Evolutionary conservation across 2,329 filamentous ascomycete genomes (phyloP).

Genomic region (Phialophora macrospora): DNA sequence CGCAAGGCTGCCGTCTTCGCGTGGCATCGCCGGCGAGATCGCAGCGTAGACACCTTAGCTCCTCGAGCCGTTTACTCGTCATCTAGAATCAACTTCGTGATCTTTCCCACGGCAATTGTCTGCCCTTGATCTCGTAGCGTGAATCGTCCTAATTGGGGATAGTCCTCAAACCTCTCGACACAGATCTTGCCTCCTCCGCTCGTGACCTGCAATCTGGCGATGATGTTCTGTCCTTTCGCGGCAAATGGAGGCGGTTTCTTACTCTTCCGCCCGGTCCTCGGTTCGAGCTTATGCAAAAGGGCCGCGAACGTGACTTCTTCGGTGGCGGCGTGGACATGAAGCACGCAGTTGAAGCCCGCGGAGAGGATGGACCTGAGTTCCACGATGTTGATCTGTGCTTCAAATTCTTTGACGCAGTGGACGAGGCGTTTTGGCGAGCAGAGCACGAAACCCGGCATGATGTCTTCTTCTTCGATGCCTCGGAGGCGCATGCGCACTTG

Average conservation of each 20-base stretch:
- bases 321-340: conserved; percentile 96
- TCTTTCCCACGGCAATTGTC: conserved; percentile 99
- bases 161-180: conserved; percentile 93
- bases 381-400: conserved; percentile 94
- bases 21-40: background rate
- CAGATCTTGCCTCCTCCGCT: conserved; percentile 86
- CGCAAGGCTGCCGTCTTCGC: background rate
- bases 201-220: conserved; percentile 85
- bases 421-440: conserved; percentile 94
- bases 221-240: conserved; percentile 78
- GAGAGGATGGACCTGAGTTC: conserved; percentile 93
- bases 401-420: conserved; percentile 85
- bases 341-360: conserved; percentile 95
- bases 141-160: conserved; percentile 90
- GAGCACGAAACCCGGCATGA: conserved; percentile 91
- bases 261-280: conserved; percentile 90
- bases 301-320: conserved; percentile 93
- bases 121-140: conserved; percentile 93
- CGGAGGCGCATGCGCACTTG: conserved; percentile 91
- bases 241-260: conserved; percentile 93
- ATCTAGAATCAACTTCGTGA: conserved; percentile 79
- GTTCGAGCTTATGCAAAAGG: conserved; percentile 91
- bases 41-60: too few species aligned
- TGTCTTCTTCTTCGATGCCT: conserved; percentile 96
- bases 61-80: conserved; percentile 30